Evolutionary conservation across 805 yeast genomes (phyloP).

Genomic region (Zygotorulaspora danielsina): DNA sequence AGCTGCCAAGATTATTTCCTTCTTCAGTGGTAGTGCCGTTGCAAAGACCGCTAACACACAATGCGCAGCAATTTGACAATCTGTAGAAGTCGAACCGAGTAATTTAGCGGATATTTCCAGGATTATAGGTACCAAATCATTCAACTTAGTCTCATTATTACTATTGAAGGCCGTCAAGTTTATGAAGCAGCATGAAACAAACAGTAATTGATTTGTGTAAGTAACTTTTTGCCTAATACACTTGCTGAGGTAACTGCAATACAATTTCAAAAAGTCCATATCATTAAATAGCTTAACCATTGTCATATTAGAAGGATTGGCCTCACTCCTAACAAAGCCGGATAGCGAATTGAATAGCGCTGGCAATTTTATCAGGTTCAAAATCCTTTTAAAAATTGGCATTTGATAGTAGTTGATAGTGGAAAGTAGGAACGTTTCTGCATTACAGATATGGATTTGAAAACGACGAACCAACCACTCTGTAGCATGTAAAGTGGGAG

Average conservation of each 20-base stretch:
- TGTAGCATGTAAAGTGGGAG: slow-evolving; percentile 73
- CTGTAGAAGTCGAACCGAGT: slow-evolving; percentile 45
- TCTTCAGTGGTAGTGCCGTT: slow-evolving; percentile 60
- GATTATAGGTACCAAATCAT: slow-evolving; percentile 50
- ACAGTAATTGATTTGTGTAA: slow-evolving; percentile 68
- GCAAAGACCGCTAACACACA: slow-evolving; percentile 75
- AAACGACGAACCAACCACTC: slow-evolving; percentile 96
- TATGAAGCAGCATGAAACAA: slow-evolving; percentile 67
- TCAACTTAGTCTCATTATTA: slow-evolving; percentile 41
- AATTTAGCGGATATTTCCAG: slow-evolving; percentile 57
- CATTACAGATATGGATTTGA: slow-evolving; percentile 73
- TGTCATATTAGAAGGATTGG: slow-evolving; percentile 61
- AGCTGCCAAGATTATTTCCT: slow-evolving; percentile 54
- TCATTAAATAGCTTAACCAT: slow-evolving; percentile 73
- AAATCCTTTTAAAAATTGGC: slow-evolving; percentile 68
- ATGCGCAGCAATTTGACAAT: slow-evolving; percentile 77
- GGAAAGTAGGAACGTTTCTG: slow-evolving; percentile 67
- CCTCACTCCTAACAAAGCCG: slow-evolving; percentile 60
- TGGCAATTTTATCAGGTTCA: slow-evolving; percentile 77
- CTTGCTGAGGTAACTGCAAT: slow-evolving; percentile 48
- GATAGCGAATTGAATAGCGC: slow-evolving; percentile 67
- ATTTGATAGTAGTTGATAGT: slow-evolving; percentile 76
- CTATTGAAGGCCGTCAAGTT: slow-evolving; percentile 58
- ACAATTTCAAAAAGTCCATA: slow-evolving; percentile 59
- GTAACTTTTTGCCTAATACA: slow-evolving; percentile 50